These are phyloP conservation scores for Celoporthe dispersa DNA, from an alignment of 2,329 filamentous ascomycete species.

Conservation along the genomic window DNA sequence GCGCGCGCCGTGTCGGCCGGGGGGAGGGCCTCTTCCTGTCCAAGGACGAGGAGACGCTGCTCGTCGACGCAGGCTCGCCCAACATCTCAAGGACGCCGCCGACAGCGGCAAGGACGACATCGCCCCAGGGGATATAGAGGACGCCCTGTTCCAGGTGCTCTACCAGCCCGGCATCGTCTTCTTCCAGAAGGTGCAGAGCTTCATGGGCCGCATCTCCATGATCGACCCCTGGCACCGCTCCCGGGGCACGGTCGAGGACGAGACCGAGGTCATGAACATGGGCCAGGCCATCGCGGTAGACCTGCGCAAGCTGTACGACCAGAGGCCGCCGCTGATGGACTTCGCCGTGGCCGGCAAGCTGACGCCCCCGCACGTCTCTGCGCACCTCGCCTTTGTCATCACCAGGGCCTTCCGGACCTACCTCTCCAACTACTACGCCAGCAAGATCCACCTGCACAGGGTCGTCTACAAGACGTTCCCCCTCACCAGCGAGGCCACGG, in stretches of 20 bases:
- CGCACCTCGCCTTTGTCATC: constrained; percentile 53
- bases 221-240: constrained; percentile 62
- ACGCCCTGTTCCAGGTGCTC: constrained; percentile 57
- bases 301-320: constrained; percentile 53
- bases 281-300: constrained; percentile 56
- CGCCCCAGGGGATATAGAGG: constrained; percentile 47
- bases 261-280: constrained; percentile 61
- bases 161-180: constrained; percentile 61
- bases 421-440: constrained; percentile 60
- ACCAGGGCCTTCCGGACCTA: constrained; percentile 60
- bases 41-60: constrained; percentile 51
- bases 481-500: constrained; percentile 52
- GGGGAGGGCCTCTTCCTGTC: constrained; percentile 58
- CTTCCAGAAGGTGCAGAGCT: constrained; percentile 61
- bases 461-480: constrained; percentile 60
- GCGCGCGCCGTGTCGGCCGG: constrained; percentile 60
- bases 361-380: constrained; percentile 51
- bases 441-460: constrained; percentile 59
- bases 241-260: constrained; percentile 60
- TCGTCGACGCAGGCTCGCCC: constrained; percentile 49
- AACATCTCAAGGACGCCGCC: constrained; percentile 41
- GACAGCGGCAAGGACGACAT: constrained; percentile 32
- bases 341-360: constrained; percentile 57
- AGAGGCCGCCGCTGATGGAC: constrained; percentile 59
- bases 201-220: constrained; percentile 60